Percentiles rank a stretch among this genome's conserved stretches.
These are phyloP conservation scores for Saturnispora sekii DNA, from an alignment of 805 yeast species.

Conservation along the genomic window DNA sequence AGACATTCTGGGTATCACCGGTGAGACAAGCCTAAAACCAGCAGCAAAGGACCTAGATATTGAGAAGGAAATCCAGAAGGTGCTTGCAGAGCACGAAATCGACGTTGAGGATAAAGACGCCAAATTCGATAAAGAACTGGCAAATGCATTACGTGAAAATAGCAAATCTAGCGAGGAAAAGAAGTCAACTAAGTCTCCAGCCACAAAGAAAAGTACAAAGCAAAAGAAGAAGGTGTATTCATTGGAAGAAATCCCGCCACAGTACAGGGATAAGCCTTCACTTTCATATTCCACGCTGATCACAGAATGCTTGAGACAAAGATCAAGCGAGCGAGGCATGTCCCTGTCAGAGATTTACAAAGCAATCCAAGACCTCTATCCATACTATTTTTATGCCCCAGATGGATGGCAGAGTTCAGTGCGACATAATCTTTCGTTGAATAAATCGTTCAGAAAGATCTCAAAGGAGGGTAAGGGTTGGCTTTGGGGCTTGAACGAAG, in stretches of 20 bases:
- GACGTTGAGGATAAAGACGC: slow-evolving; percentile 15
- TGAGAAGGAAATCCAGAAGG: slow-evolving; percentile 14
- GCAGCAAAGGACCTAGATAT: slow-evolving; percentile 8
- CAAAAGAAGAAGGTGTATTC: slow-evolving; percentile 57
- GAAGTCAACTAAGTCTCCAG: slow-evolving; percentile 13
- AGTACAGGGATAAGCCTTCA: slow-evolving; percentile 76
- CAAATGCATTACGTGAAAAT: slow-evolving; percentile 22
- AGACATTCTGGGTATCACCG: slow-evolving; percentile 1
- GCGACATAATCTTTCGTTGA: slow-evolving; percentile 77
- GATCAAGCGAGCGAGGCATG: slow-evolving; percentile 63
- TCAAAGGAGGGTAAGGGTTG: slow-evolving; percentile 89
- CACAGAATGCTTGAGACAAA: slow-evolving; percentile 64
- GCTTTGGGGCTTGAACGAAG: slow-evolving; percentile 90
- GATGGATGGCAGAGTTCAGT: slow-evolving; percentile 98
- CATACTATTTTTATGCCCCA: slow-evolving; percentile 87
- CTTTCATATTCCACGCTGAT: slow-evolving; percentile 74
- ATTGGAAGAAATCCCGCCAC: slow-evolving; percentile 81
- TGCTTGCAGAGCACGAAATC: slow-evolving; percentile 14
- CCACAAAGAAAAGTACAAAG: slow-evolving; percentile 37
- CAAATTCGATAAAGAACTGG: slow-evolving; percentile 12
- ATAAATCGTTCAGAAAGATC: slow-evolving; percentile 74
- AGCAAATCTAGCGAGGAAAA: slow-evolving; percentile 20
- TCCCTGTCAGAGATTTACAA: slow-evolving; percentile 77
- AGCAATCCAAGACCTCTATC: slow-evolving; percentile 78
- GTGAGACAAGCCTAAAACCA: not conserved